A percentile compares a stretch with the other conserved stretches of the same genome.
phyloP scores from a whole-genome alignment of 1,139 yeast species.

The Pichia sp. region DNA sequence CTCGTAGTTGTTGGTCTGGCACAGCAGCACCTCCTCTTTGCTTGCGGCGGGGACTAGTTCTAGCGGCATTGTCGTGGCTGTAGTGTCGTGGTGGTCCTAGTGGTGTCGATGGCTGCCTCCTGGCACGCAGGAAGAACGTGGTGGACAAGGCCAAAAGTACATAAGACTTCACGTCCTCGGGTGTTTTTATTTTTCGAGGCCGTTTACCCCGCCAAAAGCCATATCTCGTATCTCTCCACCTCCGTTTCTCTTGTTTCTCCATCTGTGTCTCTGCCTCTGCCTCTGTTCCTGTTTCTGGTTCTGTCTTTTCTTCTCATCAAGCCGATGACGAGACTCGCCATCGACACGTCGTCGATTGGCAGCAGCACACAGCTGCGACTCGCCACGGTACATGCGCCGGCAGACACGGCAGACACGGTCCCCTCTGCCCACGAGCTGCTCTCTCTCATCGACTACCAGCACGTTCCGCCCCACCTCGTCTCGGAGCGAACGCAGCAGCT shows the following conservation, averaged over 20 bases:
- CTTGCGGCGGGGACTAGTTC: neutral
- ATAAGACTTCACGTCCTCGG: too few species aligned
- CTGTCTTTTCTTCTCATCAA: too few species aligned
- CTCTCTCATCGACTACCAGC: constrained; percentile 1
- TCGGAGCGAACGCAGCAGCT: neutral
- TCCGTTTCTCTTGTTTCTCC: too few species aligned
- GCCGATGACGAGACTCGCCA: neutral
- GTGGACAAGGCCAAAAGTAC: too few species aligned
- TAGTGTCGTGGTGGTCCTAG: neutral
- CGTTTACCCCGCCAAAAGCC: too few species aligned
- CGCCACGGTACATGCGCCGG: neutral
- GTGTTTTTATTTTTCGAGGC: too few species aligned
- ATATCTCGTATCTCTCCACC: too few species aligned
- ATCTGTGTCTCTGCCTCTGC: too few species aligned
- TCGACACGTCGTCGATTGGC: neutral
- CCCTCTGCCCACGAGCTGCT: neutral
- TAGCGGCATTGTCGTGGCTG: neutral
- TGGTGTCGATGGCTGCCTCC: neutral
- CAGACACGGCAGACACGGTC: neutral
- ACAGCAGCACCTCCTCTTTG: constrained; percentile 14
- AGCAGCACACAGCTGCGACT: neutral
- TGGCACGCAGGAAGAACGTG: too few species aligned
- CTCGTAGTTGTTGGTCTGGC: constrained; percentile 21
- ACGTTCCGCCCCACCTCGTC: constrained; percentile 4
- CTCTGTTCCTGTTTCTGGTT: too few species aligned